Evolutionary conservation across 2,329 filamentous ascomycete species (phyloP), one percentile per base, ranked within the genome.

Genomic region (Curvularia sp.): DNA sequence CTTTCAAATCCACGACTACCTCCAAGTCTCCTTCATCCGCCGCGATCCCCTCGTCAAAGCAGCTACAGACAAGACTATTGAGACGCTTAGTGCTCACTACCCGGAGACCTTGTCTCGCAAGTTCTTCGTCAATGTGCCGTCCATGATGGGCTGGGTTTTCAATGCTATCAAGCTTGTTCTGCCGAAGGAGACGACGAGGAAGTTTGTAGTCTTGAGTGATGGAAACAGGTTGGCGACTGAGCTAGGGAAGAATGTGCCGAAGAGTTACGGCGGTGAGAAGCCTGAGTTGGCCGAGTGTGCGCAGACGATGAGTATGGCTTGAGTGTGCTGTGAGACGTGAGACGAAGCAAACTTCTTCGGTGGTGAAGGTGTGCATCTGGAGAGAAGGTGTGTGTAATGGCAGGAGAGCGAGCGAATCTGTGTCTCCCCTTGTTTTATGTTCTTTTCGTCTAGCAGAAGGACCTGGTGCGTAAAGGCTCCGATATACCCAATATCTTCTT

Each of bases 71-170:
- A 88, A 93, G 80, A 93, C 91, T 46, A 96, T 97, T 75, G 85
- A 90, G 61, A 84, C 90, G 51, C 92, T 97, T 75, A 86, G 88
- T 51, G 88, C 86, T 66, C 90, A 91, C 66, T 97, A 97, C 80
- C 93, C 94, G 0, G 94, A 97, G 81, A 87, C 96, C 9, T 84
- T 97, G 49, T 87, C 87, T 69, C 87, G 94, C 80, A 97, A 97
- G 83, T 97, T 93, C 84, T 97, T 97, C 75, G 90, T 97, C 80
- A 97, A 97, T 71, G 92, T 97, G 5, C 94, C 94, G 0, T 79
- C 88, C 55, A 83, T 97, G 70, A 97, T 97, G 93, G 91, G 92
- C 56, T 97, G 93, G 82, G 71, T 83, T 68, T 83, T 81, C 71
- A 73, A 74, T 6, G 79, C 78, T 2, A 79, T 81, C 66, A 82